Evolutionary conservation across 2,329 filamentous ascomycete genomes (phyloP).

Genomic region (Penicillium freii): DNA sequence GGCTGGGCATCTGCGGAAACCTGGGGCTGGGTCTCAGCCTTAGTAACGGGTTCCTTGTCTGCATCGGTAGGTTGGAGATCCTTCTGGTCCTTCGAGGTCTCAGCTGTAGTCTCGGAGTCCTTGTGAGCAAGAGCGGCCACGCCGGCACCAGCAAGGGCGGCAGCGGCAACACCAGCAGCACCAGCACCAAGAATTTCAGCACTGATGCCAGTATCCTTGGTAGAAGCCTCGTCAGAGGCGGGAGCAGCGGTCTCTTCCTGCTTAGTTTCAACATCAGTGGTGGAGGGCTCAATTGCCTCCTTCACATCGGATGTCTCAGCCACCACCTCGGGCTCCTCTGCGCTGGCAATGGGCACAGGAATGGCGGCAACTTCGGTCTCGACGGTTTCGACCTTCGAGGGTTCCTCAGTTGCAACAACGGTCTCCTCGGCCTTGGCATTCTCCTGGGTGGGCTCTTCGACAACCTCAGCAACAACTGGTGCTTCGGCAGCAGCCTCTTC

Average conservation of each 20-base stretch:
- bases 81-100: constrained; percentile 8
- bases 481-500: not conserved
- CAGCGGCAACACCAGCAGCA: constrained; percentile 26
- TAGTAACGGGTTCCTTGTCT: constrained; percentile 3
- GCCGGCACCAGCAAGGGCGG: constrained; percentile 26
- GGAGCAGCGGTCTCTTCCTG: constrained; percentile 11
- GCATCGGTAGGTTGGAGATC: constrained; percentile 9
- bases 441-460: not conserved
- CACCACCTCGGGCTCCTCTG: not conserved
- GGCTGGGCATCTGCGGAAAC: constrained; percentile 19
- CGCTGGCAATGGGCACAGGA: not conserved
- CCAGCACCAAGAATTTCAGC: constrained; percentile 29
- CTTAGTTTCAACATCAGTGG: constrained; percentile 1
- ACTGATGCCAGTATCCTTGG: constrained; percentile 22
- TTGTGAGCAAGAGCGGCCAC: constrained; percentile 23
- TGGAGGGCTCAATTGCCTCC: not conserved
- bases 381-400: not conserved
- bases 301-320: not conserved
- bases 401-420: not conserved
- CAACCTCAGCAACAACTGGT: not conserved
- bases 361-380: not conserved
- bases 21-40: constrained; percentile 18
- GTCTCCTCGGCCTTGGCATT: not conserved
- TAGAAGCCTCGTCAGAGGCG: constrained; percentile 1
- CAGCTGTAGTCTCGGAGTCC: constrained; percentile 12